A percentile compares a stretch with the other conserved stretches of the same genome.
These are phyloP conservation scores for Ampelomyces quisqualis DNA, from an alignment of 2,329 filamentous ascomycete genomes.

Conservation along the genomic window DNA sequence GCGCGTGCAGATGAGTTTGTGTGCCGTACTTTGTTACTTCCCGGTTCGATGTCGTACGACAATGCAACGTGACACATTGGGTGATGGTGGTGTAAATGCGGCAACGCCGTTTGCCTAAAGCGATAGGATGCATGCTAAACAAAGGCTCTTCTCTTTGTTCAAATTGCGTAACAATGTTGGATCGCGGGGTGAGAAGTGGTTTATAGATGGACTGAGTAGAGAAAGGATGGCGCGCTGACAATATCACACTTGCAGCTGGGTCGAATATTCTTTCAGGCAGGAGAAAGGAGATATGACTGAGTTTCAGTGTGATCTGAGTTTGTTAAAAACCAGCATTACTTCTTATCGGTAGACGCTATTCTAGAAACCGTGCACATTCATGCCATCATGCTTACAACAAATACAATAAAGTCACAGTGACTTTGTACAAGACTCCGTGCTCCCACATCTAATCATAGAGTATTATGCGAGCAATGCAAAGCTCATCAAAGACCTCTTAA, in stretches of 20 bases:
- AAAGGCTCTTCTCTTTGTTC: slow-evolving; percentile 1
- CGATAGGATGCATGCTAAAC: neutral
- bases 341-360: neutral
- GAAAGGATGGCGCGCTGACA: neutral
- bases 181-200: neutral
- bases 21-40: neutral
- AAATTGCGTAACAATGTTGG: neutral
- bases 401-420: neutral
- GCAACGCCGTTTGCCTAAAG: slow-evolving; percentile 1
- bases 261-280: too few species aligned
- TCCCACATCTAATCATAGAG: slow-evolving; percentile 3
- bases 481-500: slow-evolving; percentile 9
- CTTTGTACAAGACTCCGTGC: too few species aligned
- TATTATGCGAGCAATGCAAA: neutral
- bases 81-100: slow-evolving; percentile 1
- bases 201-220: neutral
- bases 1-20: neutral
- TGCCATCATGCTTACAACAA: neutral
- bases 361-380: neutral
- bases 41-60: neutral
- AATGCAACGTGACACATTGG: slow-evolving; percentile 4
- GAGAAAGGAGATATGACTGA: too few species aligned
- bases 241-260: too few species aligned
- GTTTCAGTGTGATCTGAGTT: too few species aligned
- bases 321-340: slow-evolving; percentile 1